Percentiles rank a stretch among this genome's conserved stretches.
Conservation (phyloP, 1,139 yeast genomes). For the Magnusiomyces tetraspermus region DNA sequence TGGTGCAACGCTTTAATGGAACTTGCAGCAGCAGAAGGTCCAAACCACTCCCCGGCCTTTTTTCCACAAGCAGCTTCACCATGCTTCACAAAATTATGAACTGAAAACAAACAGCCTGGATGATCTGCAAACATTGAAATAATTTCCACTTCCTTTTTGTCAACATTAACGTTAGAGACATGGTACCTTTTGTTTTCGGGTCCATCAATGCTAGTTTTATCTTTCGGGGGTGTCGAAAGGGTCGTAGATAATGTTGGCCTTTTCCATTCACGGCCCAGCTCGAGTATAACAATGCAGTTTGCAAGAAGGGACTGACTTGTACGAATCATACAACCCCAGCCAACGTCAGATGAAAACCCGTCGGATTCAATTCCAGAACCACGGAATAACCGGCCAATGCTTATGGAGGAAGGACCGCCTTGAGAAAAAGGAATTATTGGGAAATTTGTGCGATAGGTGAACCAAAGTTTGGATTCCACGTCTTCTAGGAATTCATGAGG, state of each 20-base stretch:
- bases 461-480: slow-evolving; percentile 52
- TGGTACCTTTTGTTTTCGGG: neutral
- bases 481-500: slow-evolving; percentile 45
- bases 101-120: slow-evolving; percentile 57
- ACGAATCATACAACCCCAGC: slow-evolving; percentile 99
- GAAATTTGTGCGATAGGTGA: slow-evolving; percentile 78
- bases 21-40: slow-evolving; percentile 84
- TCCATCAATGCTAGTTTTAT: neutral
- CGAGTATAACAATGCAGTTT: slow-evolving; percentile 48
- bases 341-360: slow-evolving; percentile 80
- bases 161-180: slow-evolving; percentile 6
- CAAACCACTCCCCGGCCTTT: slow-evolving; percentile 97
- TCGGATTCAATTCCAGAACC: slow-evolving; percentile 34
- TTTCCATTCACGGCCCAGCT: slow-evolving; percentile 43
- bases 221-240: neutral
- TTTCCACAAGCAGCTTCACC: slow-evolving; percentile 59
- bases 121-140: slow-evolving; percentile 60
- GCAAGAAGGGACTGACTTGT: slow-evolving; percentile 89
- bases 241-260: neutral
- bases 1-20: slow-evolving; percentile 40
- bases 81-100: slow-evolving; percentile 73
- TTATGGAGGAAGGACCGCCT: slow-evolving; percentile 70
- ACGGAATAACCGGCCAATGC: slow-evolving; percentile 46
- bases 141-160: slow-evolving; percentile 34
- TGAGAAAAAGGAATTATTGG: slow-evolving; percentile 50